Percentiles rank a stretch among this genome's conserved stretches.
Evolutionary conservation across 305 asterid species (phyloP).

Genomic region (Fraxinus latifolia): DNA sequence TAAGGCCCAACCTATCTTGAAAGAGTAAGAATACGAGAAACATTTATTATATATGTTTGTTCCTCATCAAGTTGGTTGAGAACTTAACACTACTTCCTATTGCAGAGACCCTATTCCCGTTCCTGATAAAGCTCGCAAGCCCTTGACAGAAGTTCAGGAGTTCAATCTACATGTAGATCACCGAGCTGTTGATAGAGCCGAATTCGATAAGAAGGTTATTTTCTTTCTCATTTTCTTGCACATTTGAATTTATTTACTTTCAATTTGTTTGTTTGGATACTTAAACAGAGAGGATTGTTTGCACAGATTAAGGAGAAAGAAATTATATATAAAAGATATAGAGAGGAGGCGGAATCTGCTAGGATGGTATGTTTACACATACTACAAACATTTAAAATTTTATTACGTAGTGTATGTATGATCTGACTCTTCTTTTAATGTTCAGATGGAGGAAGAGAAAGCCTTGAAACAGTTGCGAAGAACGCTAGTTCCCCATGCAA

Average conservation of each 20-base stretch:
- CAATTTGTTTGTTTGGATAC: constrained; percentile 1
- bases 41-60: not conserved
- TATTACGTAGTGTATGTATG: not conserved
- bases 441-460: constrained; percentile 91
- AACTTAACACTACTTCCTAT: not conserved
- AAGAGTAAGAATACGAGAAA: constrained; percentile 46
- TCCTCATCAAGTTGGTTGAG: not conserved
- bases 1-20: constrained; percentile 77
- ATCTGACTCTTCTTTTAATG: not conserved
- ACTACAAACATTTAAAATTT: not conserved
- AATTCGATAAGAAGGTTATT: constrained; percentile 79
- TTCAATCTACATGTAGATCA: constrained; percentile 70
- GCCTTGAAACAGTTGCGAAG: constrained; percentile 78
- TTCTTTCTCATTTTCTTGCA: not conserved
- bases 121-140: constrained; percentile 64
- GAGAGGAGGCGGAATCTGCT: constrained; percentile 86
- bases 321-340: constrained; percentile 64
- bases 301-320: constrained; percentile 85
- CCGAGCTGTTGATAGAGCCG: constrained; percentile 79
- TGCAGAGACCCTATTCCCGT: constrained; percentile 90
- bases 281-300: constrained; percentile 23
- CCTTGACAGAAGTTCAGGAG: constrained; percentile 80
- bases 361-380: constrained; percentile 46
- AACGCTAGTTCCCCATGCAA: constrained; percentile 75
- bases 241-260: not conserved